phyloP scores from a whole-genome alignment of 73 alveolate species.

The Paramecium octaurelia region DNA sequence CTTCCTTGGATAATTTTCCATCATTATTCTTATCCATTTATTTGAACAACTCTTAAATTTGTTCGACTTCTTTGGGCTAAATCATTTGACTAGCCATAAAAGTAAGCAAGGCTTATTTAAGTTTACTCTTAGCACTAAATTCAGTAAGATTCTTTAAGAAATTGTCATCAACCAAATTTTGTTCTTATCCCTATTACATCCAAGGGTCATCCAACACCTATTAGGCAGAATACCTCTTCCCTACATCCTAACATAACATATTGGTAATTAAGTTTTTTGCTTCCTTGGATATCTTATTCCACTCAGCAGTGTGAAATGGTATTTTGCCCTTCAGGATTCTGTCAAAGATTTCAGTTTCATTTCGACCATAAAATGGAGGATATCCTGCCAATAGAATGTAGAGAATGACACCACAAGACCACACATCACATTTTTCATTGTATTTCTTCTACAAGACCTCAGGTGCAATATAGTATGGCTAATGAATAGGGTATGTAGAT shows the following conservation, averaged over 20 bases:
- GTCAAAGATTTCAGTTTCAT: slow-evolving; percentile 68
- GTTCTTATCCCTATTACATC: slow-evolving; percentile 2
- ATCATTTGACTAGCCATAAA: slow-evolving; percentile 48
- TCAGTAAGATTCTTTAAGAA: slow-evolving; percentile 42
- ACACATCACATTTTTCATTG: slow-evolving; percentile 87
- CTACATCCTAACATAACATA: slow-evolving; percentile 59
- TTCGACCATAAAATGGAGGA: slow-evolving; percentile 79
- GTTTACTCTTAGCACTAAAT: slow-evolving; percentile 49
- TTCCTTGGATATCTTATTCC: slow-evolving; percentile 63
- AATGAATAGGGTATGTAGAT: background rate
- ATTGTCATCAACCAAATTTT: background rate
- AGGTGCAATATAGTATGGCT: slow-evolving; percentile 82
- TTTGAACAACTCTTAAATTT: background rate
- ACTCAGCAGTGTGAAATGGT: slow-evolving; percentile 57
- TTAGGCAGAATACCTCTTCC: slow-evolving; percentile 51
- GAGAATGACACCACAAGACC: slow-evolving; percentile 88
- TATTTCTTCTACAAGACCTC: slow-evolving; percentile 76
- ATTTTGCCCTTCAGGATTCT: slow-evolving; percentile 73
- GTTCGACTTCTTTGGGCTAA: background rate
- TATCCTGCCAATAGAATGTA: slow-evolving; percentile 77
- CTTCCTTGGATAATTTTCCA: slow-evolving; percentile 36
- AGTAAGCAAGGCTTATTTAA: slow-evolving; percentile 20
- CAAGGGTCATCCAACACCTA: slow-evolving; percentile 45
- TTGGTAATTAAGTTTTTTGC: slow-evolving; percentile 69
- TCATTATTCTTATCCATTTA: slow-evolving; percentile 40